phyloP scores from a whole-genome alignment of 345 rosid species.

The Triadica sebifera region DNA sequence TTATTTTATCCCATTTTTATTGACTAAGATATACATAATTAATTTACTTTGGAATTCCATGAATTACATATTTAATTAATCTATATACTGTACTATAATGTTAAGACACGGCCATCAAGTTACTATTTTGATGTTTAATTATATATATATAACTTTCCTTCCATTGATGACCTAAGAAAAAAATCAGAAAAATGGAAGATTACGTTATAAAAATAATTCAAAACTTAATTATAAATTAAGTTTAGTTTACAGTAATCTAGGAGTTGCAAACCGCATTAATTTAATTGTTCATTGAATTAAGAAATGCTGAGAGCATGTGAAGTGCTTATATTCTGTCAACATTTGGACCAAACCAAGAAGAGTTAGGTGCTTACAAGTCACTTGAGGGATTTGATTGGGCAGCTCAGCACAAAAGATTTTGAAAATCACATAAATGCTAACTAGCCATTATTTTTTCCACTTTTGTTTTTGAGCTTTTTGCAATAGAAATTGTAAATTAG shows the following conservation, averaged over 20 bases:
- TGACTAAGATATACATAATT: no score
- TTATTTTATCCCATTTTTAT: background rate
- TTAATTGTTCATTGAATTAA: background rate
- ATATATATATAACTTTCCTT: no score
- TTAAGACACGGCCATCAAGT: no score
- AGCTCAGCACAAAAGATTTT: slow-evolving; percentile 9
- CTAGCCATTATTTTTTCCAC: background rate
- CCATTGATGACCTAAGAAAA: slow-evolving; percentile 23
- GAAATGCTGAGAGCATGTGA: background rate
- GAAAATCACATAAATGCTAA: background rate
- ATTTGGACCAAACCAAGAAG: slow-evolving; percentile 1
- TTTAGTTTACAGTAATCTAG: background rate
- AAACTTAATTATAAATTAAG: background rate
- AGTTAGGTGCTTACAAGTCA: slow-evolving; percentile 13
- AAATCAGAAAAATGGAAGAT: slow-evolving; percentile 1
- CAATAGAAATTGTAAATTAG: background rate
- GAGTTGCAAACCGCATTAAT: background rate
- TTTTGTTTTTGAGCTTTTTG: background rate
- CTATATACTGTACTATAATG: no score
- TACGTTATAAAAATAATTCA: background rate
- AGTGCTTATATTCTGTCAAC: background rate
- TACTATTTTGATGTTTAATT: no score
- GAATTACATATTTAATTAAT: no score
- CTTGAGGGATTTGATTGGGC: slow-evolving; percentile 1
- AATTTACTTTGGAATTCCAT: no score